phyloP scores from a whole-genome alignment of 441 rosid genomes.

The Gossypium lobatum region DNA sequence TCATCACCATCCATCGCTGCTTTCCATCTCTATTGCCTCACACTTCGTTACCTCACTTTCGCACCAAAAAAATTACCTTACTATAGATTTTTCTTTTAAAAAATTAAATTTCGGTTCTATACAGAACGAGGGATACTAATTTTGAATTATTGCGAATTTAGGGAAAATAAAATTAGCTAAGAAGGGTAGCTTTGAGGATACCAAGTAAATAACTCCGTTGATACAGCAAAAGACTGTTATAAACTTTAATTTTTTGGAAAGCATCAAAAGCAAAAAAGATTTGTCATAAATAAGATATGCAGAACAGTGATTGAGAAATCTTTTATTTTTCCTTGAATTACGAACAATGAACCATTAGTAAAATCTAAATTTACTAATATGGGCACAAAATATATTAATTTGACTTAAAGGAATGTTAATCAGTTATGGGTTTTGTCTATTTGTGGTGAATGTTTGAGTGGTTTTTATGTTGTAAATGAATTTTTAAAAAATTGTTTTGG shows the following conservation, averaged over 20 bases:
- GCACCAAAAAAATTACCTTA: too few species aligned
- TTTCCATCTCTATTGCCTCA: too few species aligned
- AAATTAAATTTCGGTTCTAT: neutral
- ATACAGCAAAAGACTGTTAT: neutral
- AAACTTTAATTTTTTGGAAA: neutral
- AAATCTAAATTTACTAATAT: neutral
- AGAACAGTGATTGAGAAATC: neutral
- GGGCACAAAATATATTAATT: neutral
- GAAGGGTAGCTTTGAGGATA: neutral
- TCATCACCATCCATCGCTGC: too few species aligned
- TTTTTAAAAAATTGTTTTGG: too few species aligned
- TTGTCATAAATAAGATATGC: neutral
- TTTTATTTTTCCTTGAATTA: neutral
- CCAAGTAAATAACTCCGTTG: neutral
- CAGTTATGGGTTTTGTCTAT: neutral
- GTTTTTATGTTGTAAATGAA: neutral
- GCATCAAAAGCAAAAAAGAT: neutral
- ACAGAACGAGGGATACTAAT: neutral
- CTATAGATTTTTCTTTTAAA: neutral
- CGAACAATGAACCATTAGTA: neutral
- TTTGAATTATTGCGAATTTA: neutral
- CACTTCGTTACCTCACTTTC: too few species aligned
- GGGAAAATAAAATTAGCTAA: neutral
- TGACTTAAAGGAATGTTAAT: neutral
- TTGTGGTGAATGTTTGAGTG: neutral